Conservation (phyloP, 2,329 filamentous ascomycete genomes). For the Fusarium humuli region DNA sequence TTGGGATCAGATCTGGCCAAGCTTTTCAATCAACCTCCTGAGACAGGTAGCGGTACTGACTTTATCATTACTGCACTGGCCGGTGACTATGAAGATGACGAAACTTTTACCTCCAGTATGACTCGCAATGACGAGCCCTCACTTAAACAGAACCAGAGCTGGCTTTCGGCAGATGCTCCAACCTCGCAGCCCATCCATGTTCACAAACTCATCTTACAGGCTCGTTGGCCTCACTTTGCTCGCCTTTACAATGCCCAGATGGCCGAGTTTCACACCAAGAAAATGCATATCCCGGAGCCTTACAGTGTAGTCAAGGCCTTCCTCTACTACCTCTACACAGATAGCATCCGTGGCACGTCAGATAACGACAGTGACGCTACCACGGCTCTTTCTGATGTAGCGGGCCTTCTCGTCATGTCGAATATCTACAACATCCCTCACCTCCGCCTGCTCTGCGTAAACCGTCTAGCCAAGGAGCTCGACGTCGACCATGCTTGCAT, state of each 20-base stretch:
- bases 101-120: conserved; percentile 65
- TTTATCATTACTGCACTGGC: conserved; percentile 90
- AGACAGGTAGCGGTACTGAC: conserved; percentile 87
- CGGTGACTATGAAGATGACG: conserved; percentile 79
- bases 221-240: conserved; percentile 96
- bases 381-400: conserved; percentile 83
- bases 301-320: conserved; percentile 95
- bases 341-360: conserved; percentile 76
- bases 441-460: conserved; percentile 89
- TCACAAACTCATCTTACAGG: conserved; percentile 92
- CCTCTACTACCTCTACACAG: conserved; percentile 95
- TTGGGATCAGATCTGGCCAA: conserved; percentile 87
- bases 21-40: conserved; percentile 87
- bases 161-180: conserved; percentile 70
- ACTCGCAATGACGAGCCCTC: conserved; percentile 58
- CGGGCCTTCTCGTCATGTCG: conserved; percentile 94
- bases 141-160: conserved; percentile 58
- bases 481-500: conserved; percentile 95
- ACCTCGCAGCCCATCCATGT: conserved; percentile 91
- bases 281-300: conserved; percentile 97
- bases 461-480: conserved; percentile 88
- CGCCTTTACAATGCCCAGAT: conserved; percentile 93
- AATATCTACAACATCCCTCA: conserved; percentile 98
- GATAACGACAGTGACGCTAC: conserved; percentile 76
- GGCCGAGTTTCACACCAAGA: conserved; percentile 96